Evolutionary conservation across 192 early-diverging fungal genomes (phyloP).

Genomic region (Gaertneriomyces semiglobifer): DNA sequence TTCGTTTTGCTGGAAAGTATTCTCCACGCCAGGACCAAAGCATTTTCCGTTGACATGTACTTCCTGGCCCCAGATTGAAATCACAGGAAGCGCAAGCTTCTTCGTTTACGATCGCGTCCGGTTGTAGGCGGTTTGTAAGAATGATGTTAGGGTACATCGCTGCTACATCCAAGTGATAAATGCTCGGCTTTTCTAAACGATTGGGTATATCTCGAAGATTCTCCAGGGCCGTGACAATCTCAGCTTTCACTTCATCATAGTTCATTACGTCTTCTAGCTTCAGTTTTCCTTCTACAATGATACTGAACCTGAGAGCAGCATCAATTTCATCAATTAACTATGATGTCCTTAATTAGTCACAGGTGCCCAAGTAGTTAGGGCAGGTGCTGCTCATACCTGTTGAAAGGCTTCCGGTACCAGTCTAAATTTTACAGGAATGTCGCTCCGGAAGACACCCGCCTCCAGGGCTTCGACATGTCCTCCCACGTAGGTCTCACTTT

Average conservation of each 20-base stretch:
- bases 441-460: slow-evolving; percentile 94
- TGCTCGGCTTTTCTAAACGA: slow-evolving; percentile 73
- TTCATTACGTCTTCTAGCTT: slow-evolving; percentile 77
- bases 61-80: slow-evolving; percentile 80
- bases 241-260: slow-evolving; percentile 76
- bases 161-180: slow-evolving; percentile 99
- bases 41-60: slow-evolving; percentile 89
- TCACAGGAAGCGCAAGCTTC: slow-evolving; percentile 87
- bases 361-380: neutral
- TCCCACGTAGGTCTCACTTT: slow-evolving; percentile 96
- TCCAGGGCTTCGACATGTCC: slow-evolving; percentile 98
- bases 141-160: slow-evolving; percentile 99
- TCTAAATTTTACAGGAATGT: slow-evolving; percentile 82
- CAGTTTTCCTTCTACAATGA: slow-evolving; percentile 76
- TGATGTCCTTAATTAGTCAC: neutral
- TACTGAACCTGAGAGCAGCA: slow-evolving; percentile 82
- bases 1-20: slow-evolving; percentile 83
- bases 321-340: slow-evolving; percentile 89
- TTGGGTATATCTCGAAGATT: slow-evolving; percentile 79
- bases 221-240: slow-evolving; percentile 63
- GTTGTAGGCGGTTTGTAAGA: slow-evolving; percentile 95
- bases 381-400: slow-evolving; percentile 36
- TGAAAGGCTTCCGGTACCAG: slow-evolving; percentile 74
- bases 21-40: slow-evolving; percentile 98
- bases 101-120: slow-evolving; percentile 91